Conservation (phyloP, 116 monocot genomes). For the Thalassia testudinum region DNA sequence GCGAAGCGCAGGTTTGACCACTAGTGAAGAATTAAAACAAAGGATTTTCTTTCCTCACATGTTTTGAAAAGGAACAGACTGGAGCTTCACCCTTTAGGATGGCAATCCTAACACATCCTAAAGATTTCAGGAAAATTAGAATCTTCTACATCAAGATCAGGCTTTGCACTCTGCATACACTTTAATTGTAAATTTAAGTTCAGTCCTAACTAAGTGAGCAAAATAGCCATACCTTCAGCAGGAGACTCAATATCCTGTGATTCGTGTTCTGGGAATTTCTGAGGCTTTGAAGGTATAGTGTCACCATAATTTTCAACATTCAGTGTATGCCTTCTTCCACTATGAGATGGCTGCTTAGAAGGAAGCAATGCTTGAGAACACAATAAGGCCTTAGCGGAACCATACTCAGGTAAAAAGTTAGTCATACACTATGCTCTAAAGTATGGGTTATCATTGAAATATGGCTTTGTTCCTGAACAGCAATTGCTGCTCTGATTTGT, state of each 20-base stretch:
- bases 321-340: slow-evolving; percentile 13
- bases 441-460: slow-evolving; percentile 2
- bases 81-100: too few relatives aligned
- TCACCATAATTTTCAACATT: slow-evolving; percentile 48
- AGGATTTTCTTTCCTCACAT: too few relatives aligned
- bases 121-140: too few relatives aligned
- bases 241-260: slow-evolving; percentile 1
- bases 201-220: too few relatives aligned
- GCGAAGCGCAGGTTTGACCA: too few relatives aligned
- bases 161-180: too few relatives aligned
- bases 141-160: too few relatives aligned
- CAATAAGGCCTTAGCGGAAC: not conserved
- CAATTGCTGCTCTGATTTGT: slow-evolving; percentile 59
- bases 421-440: too few relatives aligned
- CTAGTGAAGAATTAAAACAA: too few relatives aligned
- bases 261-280: slow-evolving; percentile 17
- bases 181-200: too few relatives aligned
- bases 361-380: not conserved
- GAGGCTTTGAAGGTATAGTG: slow-evolving; percentile 53
- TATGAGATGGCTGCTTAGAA: slow-evolving; percentile 17
- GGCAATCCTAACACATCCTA: too few relatives aligned
- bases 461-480: slow-evolving; percentile 33
- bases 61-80: too few relatives aligned
- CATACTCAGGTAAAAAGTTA: not conserved
- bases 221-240: slow-evolving; percentile 18